Conservation (phyloP, 768 basidiomycete genomes). For the Fibroporia radiculosa region DNA sequence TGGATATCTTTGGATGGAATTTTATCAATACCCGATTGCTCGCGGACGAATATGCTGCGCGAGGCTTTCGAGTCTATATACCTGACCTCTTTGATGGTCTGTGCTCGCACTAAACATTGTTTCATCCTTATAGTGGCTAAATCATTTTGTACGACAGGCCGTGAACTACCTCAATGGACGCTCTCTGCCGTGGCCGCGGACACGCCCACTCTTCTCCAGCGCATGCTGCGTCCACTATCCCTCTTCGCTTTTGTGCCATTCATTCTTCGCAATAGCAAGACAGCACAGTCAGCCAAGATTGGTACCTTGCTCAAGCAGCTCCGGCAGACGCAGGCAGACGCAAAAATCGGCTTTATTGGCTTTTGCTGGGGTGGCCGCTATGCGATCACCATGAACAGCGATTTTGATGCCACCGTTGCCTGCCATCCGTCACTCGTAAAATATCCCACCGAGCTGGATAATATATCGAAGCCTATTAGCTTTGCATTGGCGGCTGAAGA, state of each 20-base stretch:
- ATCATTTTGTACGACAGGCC: too few species aligned
- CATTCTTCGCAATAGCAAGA: slow-evolving; percentile 13
- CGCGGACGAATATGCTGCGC: slow-evolving; percentile 16
- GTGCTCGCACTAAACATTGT: background rate
- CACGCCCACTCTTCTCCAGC: slow-evolving; percentile 7
- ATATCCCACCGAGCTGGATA: slow-evolving; percentile 11
- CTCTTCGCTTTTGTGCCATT: slow-evolving; percentile 13
- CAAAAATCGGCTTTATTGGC: slow-evolving; percentile 14
- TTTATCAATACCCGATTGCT: slow-evolving; percentile 15
- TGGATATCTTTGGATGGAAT: slow-evolving; percentile 15
- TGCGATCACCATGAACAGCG: slow-evolving; percentile 14
- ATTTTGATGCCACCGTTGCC: slow-evolving; percentile 15
- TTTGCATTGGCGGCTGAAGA: slow-evolving; percentile 11
- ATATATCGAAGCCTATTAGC: slow-evolving; percentile 10
- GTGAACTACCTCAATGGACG: slow-evolving; percentile 11
- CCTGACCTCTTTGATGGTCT: slow-evolving; percentile 16
- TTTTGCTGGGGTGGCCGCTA: slow-evolving; percentile 19
- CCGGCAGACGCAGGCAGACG: slow-evolving; percentile 4
- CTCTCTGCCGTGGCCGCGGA: slow-evolving; percentile 6
- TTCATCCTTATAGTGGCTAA: too few species aligned
- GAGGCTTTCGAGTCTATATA: slow-evolving; percentile 12
- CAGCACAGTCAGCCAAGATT: slow-evolving; percentile 10
- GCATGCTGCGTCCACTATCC: slow-evolving; percentile 8
- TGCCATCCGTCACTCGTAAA: slow-evolving; percentile 14
- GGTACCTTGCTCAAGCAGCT: slow-evolving; percentile 5